Conservation (phyloP, 2,329 filamentous ascomycete species). For the Neofusicoccum cordaticola region DNA sequence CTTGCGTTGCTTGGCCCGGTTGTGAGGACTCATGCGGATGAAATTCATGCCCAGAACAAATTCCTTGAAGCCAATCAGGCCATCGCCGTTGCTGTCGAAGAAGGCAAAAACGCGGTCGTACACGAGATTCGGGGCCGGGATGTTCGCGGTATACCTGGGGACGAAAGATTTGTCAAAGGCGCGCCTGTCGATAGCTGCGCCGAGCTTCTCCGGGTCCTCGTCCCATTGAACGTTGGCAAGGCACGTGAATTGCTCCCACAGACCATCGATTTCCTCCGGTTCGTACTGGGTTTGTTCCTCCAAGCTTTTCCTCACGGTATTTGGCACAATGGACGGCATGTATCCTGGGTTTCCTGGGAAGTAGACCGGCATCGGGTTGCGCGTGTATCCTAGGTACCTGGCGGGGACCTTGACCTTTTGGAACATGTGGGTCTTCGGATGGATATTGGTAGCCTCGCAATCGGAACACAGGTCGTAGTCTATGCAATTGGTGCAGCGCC, state of each 20-base stretch:
- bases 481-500: conserved; percentile 91
- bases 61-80: conserved; percentile 86
- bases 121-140: conserved; percentile 80
- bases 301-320: conserved; percentile 63
- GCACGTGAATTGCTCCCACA: conserved; percentile 96
- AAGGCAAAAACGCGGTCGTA: conserved; percentile 97
- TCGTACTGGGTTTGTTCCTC: conserved; percentile 56
- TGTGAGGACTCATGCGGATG: conserved; percentile 38
- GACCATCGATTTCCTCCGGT: conserved; percentile 81
- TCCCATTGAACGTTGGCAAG: conserved; percentile 84
- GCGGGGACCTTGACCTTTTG: conserved; percentile 93
- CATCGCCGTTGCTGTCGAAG: conserved; percentile 88
- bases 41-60: conserved; percentile 79
- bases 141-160: conserved; percentile 74
- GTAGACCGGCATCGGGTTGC: conserved; percentile 78
- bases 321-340: conserved; percentile 65
- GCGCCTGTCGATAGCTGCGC: conserved; percentile 82
- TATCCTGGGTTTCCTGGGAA: conserved; percentile 83
- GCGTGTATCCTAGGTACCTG: conserved; percentile 73
- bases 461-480: conserved; percentile 95
- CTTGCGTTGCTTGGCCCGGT: conserved; percentile 53
- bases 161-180: conserved; percentile 91
- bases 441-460: conserved; percentile 74
- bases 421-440: conserved; percentile 90
- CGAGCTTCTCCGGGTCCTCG: conserved; percentile 73